A percentile compares a stretch with the other conserved stretches of the same genome.
Evolutionary conservation across 352 stramenopile genomes (phyloP).

Genomic region (Pythium dissotocum): DNA sequence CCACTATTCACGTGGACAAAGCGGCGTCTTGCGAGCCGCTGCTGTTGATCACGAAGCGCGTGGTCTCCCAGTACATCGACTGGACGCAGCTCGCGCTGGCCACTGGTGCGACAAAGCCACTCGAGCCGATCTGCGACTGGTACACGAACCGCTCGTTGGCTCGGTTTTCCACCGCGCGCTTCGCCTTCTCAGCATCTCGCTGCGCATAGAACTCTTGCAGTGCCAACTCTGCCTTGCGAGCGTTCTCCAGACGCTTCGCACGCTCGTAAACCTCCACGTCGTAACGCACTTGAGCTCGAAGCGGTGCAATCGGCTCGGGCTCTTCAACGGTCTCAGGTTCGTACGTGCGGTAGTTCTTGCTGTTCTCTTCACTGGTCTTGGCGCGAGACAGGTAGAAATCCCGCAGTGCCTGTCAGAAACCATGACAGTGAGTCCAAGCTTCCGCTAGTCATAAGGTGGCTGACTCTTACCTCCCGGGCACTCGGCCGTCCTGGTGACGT

Average conservation of each 20-base stretch:
- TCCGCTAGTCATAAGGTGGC: neutral
- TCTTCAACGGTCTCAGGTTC: constrained; percentile 23
- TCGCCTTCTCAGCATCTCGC: constrained; percentile 9
- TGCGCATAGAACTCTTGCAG: constrained; percentile 24
- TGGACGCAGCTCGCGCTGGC: neutral
- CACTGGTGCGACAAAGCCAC: neutral
- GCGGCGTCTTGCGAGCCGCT: neutral
- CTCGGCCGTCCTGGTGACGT: constrained; percentile 14
- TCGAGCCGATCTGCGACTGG: constrained; percentile 20
- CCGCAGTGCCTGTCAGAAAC: constrained; percentile 35
- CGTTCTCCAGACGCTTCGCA: constrained; percentile 19
- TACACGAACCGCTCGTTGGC: constrained; percentile 26
- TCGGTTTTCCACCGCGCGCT: constrained; percentile 20
- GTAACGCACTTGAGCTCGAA: constrained; percentile 32
- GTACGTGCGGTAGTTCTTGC: constrained; percentile 35
- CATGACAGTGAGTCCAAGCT: neutral
- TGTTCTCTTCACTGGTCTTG: constrained; percentile 48
- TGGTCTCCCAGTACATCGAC: constrained; percentile 23
- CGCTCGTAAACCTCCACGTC: constrained; percentile 26
- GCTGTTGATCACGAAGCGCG: constrained; percentile 11
- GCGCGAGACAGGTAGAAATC: constrained; percentile 58
- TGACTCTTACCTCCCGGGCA: constrained; percentile 16
- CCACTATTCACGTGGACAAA: neutral
- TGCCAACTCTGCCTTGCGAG: constrained; percentile 20
- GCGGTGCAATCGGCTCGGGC: constrained; percentile 29